Evolutionary conservation across 306 rosid genomes (phyloP).

Genomic region (Fragaria iinumae): DNA sequence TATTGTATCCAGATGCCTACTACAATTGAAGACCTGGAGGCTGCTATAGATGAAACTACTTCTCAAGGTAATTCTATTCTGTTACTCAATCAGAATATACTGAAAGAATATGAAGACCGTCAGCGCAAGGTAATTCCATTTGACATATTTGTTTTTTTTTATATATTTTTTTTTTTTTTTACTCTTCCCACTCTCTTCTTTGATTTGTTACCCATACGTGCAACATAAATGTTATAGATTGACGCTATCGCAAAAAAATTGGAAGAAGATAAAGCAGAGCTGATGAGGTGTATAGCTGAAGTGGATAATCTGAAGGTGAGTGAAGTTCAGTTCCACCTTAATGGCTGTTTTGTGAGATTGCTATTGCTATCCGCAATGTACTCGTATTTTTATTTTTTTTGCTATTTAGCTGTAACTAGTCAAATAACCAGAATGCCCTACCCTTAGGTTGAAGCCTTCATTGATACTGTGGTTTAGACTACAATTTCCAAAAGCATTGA

Average conservation of each 20-base stretch:
- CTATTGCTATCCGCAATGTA: not conserved
- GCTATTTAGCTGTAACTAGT: not conserved
- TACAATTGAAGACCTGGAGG: constrained; percentile 85
- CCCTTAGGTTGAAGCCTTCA: not conserved
- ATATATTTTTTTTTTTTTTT: not conserved
- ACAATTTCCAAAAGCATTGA: too few species aligned
- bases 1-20: constrained; percentile 72
- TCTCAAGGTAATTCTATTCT: constrained; percentile 84
- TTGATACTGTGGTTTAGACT: too few species aligned
- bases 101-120: constrained; percentile 79
- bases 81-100: constrained; percentile 64
- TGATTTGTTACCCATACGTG: constrained; percentile 11
- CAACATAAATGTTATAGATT: constrained; percentile 47
- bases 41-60: constrained; percentile 74
- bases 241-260: constrained; percentile 55
- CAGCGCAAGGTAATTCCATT: constrained; percentile 53
- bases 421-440: not conserved
- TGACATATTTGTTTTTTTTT: too few species aligned
- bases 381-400: not conserved
- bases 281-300: constrained; percentile 44
- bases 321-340: not conserved
- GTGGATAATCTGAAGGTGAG: constrained; percentile 69
- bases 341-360: too few species aligned
- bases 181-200: not conserved
- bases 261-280: constrained; percentile 66